Evolutionary conservation across 2,329 filamentous ascomycete genomes (phyloP), one percentile per base, ranked within the genome.

Genomic region (Neofusicoccum laricinum): DNA sequence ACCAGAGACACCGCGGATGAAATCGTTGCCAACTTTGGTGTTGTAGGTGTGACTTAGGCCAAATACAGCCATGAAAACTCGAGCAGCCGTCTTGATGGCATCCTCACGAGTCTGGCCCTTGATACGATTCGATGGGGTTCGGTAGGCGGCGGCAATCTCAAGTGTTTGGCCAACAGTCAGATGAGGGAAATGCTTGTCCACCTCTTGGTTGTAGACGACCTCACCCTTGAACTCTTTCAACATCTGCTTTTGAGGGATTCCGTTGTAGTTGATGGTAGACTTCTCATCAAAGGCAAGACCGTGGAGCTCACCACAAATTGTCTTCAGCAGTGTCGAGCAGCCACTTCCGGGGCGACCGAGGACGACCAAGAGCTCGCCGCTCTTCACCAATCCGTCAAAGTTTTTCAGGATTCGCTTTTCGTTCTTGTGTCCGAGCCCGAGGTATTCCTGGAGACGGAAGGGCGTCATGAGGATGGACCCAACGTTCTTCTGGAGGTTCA

Each of bases 401-500:
- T 81, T 77, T 48, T 78, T 79, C 21, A 87, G 69, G 65, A 87
- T 88, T 1, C 32, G 81, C 68, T 85, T 87, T 66, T 83, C 81
- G 0, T 79, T 75, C 17, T 80, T 77, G 48, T 80, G 49, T 2
- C 46, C 46, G 7, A 32, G 19, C 19, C 79, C 82, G 57, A 90
- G 79, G 46, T 83, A 76, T 64, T 90, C 85, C 0, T 83, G 79
- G 0, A 85, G 71, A 1, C 86, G 81, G 21, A 90, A 76, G 0
- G 87, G 89, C 0, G 84, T 79, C 66, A 84, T 73, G 21, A 90
- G 72, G 7, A 86, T 75, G 1, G 86, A 87, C 2, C 79, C 82
- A 2, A 92, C 87, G 2, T 86, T 91, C 63, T 87, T 80, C 71
- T 93, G 90, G 1, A 91, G 78, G 67, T 91, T 88, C 25, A 92